Evolutionary conservation across 768 basidiomycete species (phyloP), one percentile per base, ranked within the genome.

Genomic region (Tricholoma matsutake): DNA sequence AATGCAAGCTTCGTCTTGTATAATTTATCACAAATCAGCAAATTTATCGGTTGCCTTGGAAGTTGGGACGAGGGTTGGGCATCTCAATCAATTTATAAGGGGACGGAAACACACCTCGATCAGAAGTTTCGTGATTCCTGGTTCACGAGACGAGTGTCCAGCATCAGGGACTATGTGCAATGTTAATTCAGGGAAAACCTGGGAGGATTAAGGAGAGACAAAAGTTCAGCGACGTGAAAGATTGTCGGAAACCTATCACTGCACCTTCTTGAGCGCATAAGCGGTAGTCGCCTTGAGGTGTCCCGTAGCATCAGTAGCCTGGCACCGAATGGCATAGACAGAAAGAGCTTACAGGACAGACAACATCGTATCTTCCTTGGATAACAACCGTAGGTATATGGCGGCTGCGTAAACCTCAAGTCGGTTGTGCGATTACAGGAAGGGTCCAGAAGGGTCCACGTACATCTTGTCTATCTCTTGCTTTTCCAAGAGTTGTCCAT

Each of bases 381-480:
- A 94, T 82, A 41, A 92, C 82, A 55, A 89, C 78, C 8, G 85
- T 86, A 18, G 94, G 94, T 65, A 97, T 94, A 75, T 94, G 87
- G 13, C 94, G 92, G 64, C 93, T 95, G 57, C 4, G 1, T 10
- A 31, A 20, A 20, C 11, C 10, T 32, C 11, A 9, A 57, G 31
- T 47, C 31, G 18, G 13, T 34, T 37, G 18, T 10, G 9, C 8
- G 9, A 43, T 25, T 29, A 25, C 6, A 10, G 16, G 4, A 31
- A 32, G 22, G 22, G 22, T 25, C 22, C 6, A n/a, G n/a, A n/a
- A n/a, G n/a, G 43, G 18, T 66, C 83, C 37, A 7, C 51, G 7
- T 66, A 89, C 93, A 97, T 96, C 76, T 93, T 95, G 64, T 91
- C 91, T 58, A 96, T 91, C 64, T 86, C 83, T 74, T 92, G 91